Evolutionary conservation across 2,329 filamentous ascomycete species (phyloP), one percentile per base, ranked within the genome.

Genomic region (Epichloe sibirici): DNA sequence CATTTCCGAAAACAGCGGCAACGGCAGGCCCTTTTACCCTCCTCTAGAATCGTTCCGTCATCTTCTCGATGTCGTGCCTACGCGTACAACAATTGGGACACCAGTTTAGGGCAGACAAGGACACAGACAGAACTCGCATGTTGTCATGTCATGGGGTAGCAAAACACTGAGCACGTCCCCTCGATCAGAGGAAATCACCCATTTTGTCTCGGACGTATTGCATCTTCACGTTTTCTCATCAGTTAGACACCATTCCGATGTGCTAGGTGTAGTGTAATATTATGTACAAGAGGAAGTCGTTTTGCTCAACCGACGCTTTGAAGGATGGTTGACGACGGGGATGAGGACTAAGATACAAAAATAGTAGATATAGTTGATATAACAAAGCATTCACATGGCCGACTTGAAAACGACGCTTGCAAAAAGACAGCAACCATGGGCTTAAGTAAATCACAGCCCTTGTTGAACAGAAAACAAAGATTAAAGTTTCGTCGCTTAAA

Each of bases 371-470:
- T 13, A 45, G 6, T n/a, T 23, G 23, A 44, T 5, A 13, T 39
- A 39, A 56, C 23, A 38, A 45, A 31, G 58, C 48, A 12, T 28
- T 45, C 42, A 39, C 43, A 48, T 31, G 49, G 40, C 46, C 48
- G 45, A 35, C 28, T 54, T 52, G 6, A 47, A 43, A 56, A 56
- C 52, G 37, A 46, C 52, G 38, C 42, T 47, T 47, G 40, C 35
- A 52, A 38, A 21, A 40, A 31, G 11, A 45, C 28, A 45, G n/a
- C 45, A 17, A 35, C 23, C 23, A 40, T 42, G 43, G 44, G 37
- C 34, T 21, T 28, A 11, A n/a, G 7, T 15, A 47, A 34, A 39
- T 15, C 21, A 11, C 7, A 17, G 34, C 51, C 46, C 17, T 49
- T 46, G 31, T 53, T 45, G 40, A 40, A 43, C 28, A 46, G 34